Evolutionary conservation across 2,329 filamentous ascomycete species (phyloP), one percentile per base, ranked within the genome.

Genomic region (Stemphylium beticola): DNA sequence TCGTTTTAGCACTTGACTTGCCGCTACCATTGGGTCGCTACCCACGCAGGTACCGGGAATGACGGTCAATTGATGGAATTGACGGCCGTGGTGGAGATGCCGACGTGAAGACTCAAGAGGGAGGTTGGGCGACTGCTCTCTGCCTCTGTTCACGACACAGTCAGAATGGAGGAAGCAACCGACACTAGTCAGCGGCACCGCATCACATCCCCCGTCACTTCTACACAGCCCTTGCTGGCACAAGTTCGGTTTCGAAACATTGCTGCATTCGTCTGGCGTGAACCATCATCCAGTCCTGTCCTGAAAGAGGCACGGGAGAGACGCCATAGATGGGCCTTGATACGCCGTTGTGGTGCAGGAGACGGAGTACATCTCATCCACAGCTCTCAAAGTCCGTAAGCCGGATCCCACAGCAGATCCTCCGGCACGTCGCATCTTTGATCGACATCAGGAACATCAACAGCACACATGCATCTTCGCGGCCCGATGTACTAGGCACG

Each of bases 1-100:
- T 62, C 53, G 45, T 52, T 62, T 59, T 60, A 62, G 55, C 51
- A 34, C 50, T 31, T 20, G 14, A 14, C 33, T 44, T 34, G 39
- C 17, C 32, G 33, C 10, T 29, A 29, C 11, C 22, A 37, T 18
- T 49, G 33, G 49, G 29, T 18, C 38, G 9, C 36, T 33, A 5
- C 43, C 11, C 29, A 50, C 46, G 46, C 50, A 53, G 50, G 50
- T 36, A 53, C 50, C 38, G 32, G 38, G 12, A 36, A 14, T 22
- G 18, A 49, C 24, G 43, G 36, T 20, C 20, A 38, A 47, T n/a
- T 31, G 33, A 15, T 24, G 24, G 17, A 37, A 4, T 2, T 17
- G 4, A 46, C 20, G 33, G 22, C 22, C 22, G 15, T 37, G 14
- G 33, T 33, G 9, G 33, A 29, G 12, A 20, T 17, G 42, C 20